phyloP scores from a whole-genome alignment of 169 alveolate genomes.

The Eimeria necatrix region DNA sequence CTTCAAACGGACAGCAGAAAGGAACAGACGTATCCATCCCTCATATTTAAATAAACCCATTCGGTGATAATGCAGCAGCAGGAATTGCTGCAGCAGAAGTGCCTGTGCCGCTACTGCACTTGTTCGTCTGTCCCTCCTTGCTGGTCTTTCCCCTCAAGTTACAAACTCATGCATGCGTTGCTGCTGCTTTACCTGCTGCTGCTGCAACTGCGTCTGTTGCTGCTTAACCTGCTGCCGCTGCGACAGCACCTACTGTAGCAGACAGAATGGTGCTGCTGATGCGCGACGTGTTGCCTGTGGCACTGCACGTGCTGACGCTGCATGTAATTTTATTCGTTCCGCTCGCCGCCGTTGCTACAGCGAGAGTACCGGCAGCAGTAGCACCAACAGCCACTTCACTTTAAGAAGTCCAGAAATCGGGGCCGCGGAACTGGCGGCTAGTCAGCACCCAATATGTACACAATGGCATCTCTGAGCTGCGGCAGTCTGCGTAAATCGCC shows the following conservation, averaged over 20 bases:
- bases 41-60: conserved; percentile 23
- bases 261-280: neutral
- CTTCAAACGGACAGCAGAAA: conserved; percentile 36
- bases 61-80: no score
- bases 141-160: conserved; percentile 21
- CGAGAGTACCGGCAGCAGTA: neutral
- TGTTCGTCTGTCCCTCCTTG: conserved; percentile 19
- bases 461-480: conserved; percentile 69
- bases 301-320: neutral
- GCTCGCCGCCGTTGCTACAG: conserved; percentile 28
- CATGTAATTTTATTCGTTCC: conserved; percentile 30
- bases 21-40: conserved; percentile 58
- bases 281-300: conserved; percentile 37
- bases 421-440: neutral
- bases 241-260: conserved; percentile 28
- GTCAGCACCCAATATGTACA: conserved; percentile 66
- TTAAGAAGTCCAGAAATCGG: neutral
- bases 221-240: conserved; percentile 14
- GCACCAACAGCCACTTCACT: neutral
- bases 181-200: conserved; percentile 66
- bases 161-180: conserved; percentile 35
- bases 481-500: conserved; percentile 67
- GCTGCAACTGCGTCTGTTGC: conserved; percentile 7
- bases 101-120: conserved; percentile 49
- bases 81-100: neutral